phyloP scores from a whole-genome alignment of 2,329 filamentous ascomycete species.

The Aspergillus sp. region DNA sequence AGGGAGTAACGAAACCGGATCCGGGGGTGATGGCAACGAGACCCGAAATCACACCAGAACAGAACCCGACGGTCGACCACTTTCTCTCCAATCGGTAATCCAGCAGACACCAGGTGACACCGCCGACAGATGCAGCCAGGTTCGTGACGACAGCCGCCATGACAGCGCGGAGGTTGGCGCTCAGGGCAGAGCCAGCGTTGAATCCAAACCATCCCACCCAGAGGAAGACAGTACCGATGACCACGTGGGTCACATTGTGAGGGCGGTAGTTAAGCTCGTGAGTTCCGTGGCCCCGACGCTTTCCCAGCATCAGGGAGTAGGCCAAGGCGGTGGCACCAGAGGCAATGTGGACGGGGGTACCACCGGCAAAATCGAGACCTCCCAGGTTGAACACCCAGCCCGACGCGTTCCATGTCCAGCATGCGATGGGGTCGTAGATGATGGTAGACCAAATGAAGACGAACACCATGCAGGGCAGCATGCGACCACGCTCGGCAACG shows the following conservation, averaged over 20 bases:
- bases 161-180: conserved; percentile 78
- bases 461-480: conserved; percentile 85
- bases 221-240: conserved; percentile 88
- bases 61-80: conserved; percentile 92
- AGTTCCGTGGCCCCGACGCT: conserved; percentile 78
- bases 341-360: conserved; percentile 85
- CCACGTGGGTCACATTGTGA: conserved; percentile 89
- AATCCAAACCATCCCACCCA: conserved; percentile 97
- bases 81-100: conserved; percentile 88
- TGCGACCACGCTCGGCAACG: conserved; percentile 80
- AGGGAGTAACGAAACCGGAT: conserved; percentile 80
- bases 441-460: conserved; percentile 91
- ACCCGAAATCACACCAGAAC: conserved; percentile 83
- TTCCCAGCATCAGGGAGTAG: conserved; percentile 89
- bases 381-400: conserved; percentile 81
- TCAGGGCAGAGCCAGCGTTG: conserved; percentile 80
- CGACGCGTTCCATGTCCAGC: conserved; percentile 87
- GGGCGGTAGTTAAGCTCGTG: conserved; percentile 88
- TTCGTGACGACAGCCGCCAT: conserved; percentile 88
- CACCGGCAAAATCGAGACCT: conserved; percentile 83
- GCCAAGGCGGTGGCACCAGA: conserved; percentile 81
- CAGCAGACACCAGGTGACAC: conserved; percentile 84
- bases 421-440: conserved; percentile 89
- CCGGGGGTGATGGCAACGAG: conserved; percentile 86
- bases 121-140: conserved; percentile 77